Evolutionary conservation across 1,284 basidiomycete species (phyloP), one percentile per base, ranked within the genome.

Genomic region (Heterobasidion parviporum): DNA sequence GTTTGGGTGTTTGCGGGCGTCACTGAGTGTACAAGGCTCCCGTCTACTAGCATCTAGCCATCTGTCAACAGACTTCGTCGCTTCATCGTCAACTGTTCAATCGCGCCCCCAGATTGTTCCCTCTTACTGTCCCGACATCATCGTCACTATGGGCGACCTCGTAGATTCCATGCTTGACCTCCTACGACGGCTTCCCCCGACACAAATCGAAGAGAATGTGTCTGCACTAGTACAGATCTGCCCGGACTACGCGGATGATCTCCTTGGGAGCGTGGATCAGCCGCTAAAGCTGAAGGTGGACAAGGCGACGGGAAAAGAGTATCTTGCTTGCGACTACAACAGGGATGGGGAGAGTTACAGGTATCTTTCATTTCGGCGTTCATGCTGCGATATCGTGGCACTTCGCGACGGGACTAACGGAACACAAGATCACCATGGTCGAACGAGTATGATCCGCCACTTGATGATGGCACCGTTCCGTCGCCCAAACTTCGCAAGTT

Each of bases 291-390:
- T 98, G 54, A 80, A 82, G 70, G 83, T 81, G 44, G 96, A 98
- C 76, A 79, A 78, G 41, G 79, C 81, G 8, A 87, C 83, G 0
- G 92, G 93, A 10, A 83, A 83, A 62, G 94, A 98, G 56, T 99
- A 92, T 68, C 83, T 99, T 46, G 89, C 90, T 36, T 98, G 96
- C 70, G 97, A 99, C 71, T 99, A 99, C 70, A 99, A 99, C 74
- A 80, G 93, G 36, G 97, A 99, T 67, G 95, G 94, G 3, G 94
- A 97, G 67, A 91, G 90, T 66, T 97, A 94, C 73, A 78, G 95
- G 94, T 93, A 62, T 57, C 77, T 47, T 26, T 6, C 33, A 15
- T 14, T 26, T 32, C 33, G 44, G 32, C 35, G 1, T 49, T 12
- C n/a, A 33, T 55, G 43, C 36, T 56, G 45, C 53, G 35, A 41